These are phyloP conservation scores for Monosporozyma yasuniensis DNA, from an alignment of 805 yeast species.

Conservation along the genomic window DNA sequence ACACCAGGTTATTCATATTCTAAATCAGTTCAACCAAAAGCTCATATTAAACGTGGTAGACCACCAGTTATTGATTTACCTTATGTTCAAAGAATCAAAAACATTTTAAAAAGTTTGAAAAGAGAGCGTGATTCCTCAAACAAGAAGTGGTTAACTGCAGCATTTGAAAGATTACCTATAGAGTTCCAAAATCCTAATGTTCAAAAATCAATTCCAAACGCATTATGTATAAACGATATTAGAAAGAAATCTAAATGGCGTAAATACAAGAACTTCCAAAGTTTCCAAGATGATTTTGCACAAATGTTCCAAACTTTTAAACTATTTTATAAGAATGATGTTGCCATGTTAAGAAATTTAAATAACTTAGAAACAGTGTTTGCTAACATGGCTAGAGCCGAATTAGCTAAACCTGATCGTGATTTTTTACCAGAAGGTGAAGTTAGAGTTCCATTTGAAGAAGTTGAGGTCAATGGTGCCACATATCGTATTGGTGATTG, in stretches of 20 bases:
- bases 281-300: constrained; percentile 67
- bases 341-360: constrained; percentile 53
- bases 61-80: constrained; percentile 31
- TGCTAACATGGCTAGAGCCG: constrained; percentile 50
- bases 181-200: constrained; percentile 35
- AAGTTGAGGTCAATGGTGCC: constrained; percentile 60
- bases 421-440: constrained; percentile 54
- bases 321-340: constrained; percentile 48
- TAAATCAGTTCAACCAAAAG: constrained; percentile 15
- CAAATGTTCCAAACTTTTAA: constrained; percentile 68
- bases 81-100: constrained; percentile 84
- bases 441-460: constrained; percentile 68
- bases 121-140: constrained; percentile 49
- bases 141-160: constrained; percentile 44
- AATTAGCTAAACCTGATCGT: constrained; percentile 72
- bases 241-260: constrained; percentile 77
- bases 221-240: constrained; percentile 63
- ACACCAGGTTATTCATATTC: constrained; percentile 4
- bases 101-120: constrained; percentile 71
- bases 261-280: constrained; percentile 66
- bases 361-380: constrained; percentile 53
- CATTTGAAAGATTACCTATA: constrained; percentile 79
- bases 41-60: constrained; percentile 30
- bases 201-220: constrained; percentile 44
- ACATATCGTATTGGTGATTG: constrained; percentile 86